Conservation (phyloP, 2,329 filamentous ascomycete species). For the Onygenales sp. region DNA sequence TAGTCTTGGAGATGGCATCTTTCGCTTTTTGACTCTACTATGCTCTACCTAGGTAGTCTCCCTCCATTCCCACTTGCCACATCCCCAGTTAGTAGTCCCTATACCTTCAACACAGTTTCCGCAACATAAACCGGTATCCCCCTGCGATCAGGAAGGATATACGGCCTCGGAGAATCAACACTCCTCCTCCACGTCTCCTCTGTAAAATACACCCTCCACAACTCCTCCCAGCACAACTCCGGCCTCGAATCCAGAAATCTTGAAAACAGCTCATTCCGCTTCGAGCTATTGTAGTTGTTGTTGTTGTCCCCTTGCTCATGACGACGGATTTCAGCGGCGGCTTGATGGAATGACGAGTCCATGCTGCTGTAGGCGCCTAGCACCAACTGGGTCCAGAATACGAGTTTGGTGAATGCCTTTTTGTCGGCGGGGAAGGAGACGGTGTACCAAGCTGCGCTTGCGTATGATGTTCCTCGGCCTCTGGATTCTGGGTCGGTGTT, state of each 20-base stretch:
- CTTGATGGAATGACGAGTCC: background rate
- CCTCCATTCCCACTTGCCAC: too few species aligned
- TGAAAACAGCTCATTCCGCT: constrained; percentile 10
- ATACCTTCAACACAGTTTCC: background rate
- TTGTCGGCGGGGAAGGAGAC: background rate
- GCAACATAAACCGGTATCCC: background rate
- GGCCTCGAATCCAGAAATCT: constrained; percentile 13
- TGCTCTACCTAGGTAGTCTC: too few species aligned
- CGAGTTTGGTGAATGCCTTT: constrained; percentile 15
- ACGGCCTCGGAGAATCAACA: constrained; percentile 14
- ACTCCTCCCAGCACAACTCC: constrained; percentile 18
- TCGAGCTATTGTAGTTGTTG: background rate
- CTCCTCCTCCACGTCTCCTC: constrained; percentile 14
- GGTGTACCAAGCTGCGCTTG: background rate
- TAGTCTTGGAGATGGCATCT: too few species aligned
- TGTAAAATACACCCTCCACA: constrained; percentile 21
- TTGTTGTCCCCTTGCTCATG: background rate
- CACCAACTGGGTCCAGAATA: constrained; percentile 22
- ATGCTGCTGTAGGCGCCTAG: constrained; percentile 10
- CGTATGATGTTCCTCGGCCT: background rate
- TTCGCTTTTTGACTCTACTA: too few species aligned
- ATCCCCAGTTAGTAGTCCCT: too few species aligned
- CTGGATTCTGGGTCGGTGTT: background rate
- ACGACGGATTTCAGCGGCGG: background rate
- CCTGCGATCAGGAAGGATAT: constrained; percentile 17